Evolutionary conservation across 495 filamentous ascomycete genomes (phyloP).

Genomic region (Poronia punctata): DNA sequence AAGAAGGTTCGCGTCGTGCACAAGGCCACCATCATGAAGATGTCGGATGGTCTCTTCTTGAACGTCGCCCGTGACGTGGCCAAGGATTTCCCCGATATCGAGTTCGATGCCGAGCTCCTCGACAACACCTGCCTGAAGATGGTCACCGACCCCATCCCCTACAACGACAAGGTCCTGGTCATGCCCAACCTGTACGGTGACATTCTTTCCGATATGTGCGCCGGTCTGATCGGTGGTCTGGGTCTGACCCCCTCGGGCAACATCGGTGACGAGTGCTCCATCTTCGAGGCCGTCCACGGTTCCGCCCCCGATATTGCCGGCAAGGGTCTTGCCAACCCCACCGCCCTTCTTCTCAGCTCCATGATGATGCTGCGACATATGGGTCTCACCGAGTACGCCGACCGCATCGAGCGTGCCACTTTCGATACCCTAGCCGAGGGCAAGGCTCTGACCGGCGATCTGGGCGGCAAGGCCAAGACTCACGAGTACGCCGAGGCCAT

Average conservation of each 20-base stretch:
- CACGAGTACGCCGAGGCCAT: constrained; percentile 86
- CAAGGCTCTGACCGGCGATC: constrained; percentile 89
- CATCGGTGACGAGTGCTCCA: constrained; percentile 97
- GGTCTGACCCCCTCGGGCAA: constrained; percentile 96
- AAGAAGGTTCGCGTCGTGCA: constrained; percentile 95
- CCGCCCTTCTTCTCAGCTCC: constrained; percentile 79
- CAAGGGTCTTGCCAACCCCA: constrained; percentile 91
- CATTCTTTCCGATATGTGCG: constrained; percentile 99
- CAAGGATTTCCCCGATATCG: constrained; percentile 89
- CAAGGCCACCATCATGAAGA: constrained; percentile 99
- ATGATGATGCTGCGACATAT: constrained; percentile 99
- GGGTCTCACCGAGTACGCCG: constrained; percentile 77
- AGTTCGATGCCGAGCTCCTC: constrained; percentile 93
- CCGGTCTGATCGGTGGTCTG: constrained; percentile 94
- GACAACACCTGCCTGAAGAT: constrained; percentile 99
- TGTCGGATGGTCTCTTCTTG: constrained; percentile 97
- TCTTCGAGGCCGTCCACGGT: constrained; percentile 99
- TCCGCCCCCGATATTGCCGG: constrained; percentile 97
- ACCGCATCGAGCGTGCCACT: constrained; percentile 85
- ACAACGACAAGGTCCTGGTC: constrained; percentile 98
- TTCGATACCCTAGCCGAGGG: constrained; percentile 93
- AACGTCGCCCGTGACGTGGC: constrained; percentile 71
- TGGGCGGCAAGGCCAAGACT: constrained; percentile 92
- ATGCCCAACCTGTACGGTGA: constrained; percentile 99
- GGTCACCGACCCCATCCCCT: constrained; percentile 84